Conservation (phyloP, 495 filamentous ascomycete species). For the Hypoxylon perforatum region DNA sequence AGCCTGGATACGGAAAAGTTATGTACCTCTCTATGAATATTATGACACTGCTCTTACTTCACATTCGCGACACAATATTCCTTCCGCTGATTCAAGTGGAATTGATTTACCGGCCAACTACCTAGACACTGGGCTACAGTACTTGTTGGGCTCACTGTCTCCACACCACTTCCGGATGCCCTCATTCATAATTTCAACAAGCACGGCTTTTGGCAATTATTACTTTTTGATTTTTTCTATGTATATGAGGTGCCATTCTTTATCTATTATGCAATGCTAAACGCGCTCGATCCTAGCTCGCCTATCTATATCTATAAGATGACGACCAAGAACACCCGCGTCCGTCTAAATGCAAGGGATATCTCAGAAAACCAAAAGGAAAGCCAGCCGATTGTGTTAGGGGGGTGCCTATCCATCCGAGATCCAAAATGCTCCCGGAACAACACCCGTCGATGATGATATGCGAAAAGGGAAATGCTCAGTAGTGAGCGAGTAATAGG, state of each 20-base stretch:
- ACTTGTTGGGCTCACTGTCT: too few relatives aligned
- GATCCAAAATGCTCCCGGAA: constrained; percentile 21
- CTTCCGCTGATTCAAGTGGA: too few relatives aligned
- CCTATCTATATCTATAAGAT: constrained; percentile 17
- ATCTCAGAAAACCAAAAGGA: constrained; percentile 38
- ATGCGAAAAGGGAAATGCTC: constrained; percentile 23
- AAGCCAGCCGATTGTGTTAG: constrained; percentile 39
- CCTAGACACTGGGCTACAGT: too few relatives aligned
- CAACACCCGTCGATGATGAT: constrained; percentile 23
- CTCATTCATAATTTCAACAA: too few relatives aligned
- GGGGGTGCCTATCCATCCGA: constrained; percentile 31
- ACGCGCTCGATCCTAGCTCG: constrained; percentile 9
- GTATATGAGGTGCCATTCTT: constrained; percentile 21
- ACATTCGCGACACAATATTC: too few relatives aligned
- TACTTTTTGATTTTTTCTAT: constrained; percentile 34
- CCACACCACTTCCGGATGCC: too few relatives aligned
- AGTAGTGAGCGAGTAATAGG: constrained; percentile 20
- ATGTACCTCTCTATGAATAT: too few relatives aligned
- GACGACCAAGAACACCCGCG: constrained; percentile 21
- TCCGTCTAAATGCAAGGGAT: constrained; percentile 38
- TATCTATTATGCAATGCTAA: constrained; percentile 30
- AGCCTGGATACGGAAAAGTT: too few relatives aligned
- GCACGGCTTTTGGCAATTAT: constrained; percentile 32
- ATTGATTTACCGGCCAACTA: too few relatives aligned
- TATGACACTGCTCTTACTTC: too few relatives aligned